Evolutionary conservation across 345 rosid genomes (phyloP).

Genomic region (Cochlearia excelsa): DNA sequence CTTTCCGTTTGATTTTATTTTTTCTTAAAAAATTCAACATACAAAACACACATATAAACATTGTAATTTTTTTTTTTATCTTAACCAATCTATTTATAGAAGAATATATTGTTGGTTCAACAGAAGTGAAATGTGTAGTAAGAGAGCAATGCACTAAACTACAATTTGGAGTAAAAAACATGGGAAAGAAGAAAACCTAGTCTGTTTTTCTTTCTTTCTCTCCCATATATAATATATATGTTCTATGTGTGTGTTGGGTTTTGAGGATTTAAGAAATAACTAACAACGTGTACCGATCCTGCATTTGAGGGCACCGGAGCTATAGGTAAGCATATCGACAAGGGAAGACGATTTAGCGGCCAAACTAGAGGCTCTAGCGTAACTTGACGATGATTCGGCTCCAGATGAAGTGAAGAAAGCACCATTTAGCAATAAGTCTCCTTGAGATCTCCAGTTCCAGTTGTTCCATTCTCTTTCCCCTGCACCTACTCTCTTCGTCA

Average conservation of each 20-base stretch:
- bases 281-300: conserved; percentile 48
- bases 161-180: conserved; percentile 22
- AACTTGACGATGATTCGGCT: conserved; percentile 40
- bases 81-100: conserved; percentile 5
- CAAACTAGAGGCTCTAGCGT: conserved; percentile 61
- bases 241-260: neutral
- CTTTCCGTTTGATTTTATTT: too few relatives aligned
- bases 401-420: conserved; percentile 56
- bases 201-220: conserved; percentile 11
- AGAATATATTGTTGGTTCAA: conserved; percentile 1
- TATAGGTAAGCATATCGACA: conserved; percentile 48
- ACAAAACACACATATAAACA: neutral
- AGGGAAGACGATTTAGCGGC: conserved; percentile 56
- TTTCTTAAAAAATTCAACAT: too few relatives aligned
- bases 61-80: neutral
- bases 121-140: neutral
- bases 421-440: conserved; percentile 55
- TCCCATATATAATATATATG: neutral
- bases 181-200: conserved; percentile 13
- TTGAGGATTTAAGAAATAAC: conserved; percentile 13
- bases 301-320: conserved; percentile 47
- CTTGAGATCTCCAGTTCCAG: conserved; percentile 67
- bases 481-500: conserved; percentile 44
- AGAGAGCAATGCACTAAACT: conserved; percentile 21
- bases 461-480: conserved; percentile 36